Conservation (phyloP, 1,284 basidiomycete species). For the Erythrobasidium hasegawianum region DNA sequence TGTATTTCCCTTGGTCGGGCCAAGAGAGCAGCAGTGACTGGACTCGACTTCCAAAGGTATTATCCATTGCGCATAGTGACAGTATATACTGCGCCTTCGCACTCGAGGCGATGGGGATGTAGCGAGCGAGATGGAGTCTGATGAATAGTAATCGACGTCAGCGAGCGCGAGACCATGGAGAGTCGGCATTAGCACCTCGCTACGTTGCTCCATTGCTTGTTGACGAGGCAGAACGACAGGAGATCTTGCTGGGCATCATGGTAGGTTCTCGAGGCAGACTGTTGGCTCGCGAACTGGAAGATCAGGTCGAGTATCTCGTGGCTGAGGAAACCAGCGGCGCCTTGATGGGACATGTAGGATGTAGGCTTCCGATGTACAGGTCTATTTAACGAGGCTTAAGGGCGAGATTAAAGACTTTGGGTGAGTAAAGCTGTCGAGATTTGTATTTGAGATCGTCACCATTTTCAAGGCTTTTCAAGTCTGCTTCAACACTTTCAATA, state of each 20-base stretch:
- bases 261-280: background rate
- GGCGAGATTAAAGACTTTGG: too few species aligned
- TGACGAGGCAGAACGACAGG: slow-evolving; percentile 21
- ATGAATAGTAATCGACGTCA: background rate
- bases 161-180: too few species aligned
- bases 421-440: too few species aligned
- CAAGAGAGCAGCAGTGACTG: slow-evolving; percentile 21
- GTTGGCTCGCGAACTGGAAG: slow-evolving; percentile 3
- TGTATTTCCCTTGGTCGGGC: slow-evolving; percentile 29
- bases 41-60: slow-evolving; percentile 18
- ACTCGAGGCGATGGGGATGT: slow-evolving; percentile 27
- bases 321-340: background rate
- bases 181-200: too few species aligned
- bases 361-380: too few species aligned
- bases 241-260: slow-evolving; percentile 28
- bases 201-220: slow-evolving; percentile 17
- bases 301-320: slow-evolving; percentile 30
- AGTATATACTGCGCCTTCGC: slow-evolving; percentile 25
- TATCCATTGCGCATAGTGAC: slow-evolving; percentile 3
- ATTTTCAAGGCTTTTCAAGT: too few species aligned
- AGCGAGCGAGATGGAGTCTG: slow-evolving; percentile 26
- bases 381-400: too few species aligned
- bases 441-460: too few species aligned
- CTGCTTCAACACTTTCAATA: too few species aligned
- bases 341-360: background rate